These are phyloP conservation scores for Ophiocordyceps australis DNA, from an alignment of 2,329 filamentous ascomycete genomes.

Conservation along the genomic window DNA sequence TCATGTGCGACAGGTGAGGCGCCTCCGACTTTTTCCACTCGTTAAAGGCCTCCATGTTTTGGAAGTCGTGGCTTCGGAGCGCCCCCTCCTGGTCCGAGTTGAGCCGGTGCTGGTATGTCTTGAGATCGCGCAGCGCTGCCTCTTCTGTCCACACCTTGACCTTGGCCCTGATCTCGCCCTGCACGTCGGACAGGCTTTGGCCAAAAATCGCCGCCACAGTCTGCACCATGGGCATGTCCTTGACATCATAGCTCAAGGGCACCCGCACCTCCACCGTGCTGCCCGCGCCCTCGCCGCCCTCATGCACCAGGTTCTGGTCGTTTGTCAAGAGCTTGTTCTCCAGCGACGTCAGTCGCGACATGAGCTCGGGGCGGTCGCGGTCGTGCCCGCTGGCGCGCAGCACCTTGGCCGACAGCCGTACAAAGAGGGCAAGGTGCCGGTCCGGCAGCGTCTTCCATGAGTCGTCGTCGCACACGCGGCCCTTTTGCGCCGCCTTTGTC, in stretches of 20 bases:
- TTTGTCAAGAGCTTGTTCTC: conserved; percentile 90
- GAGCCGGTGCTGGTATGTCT: conserved; percentile 79
- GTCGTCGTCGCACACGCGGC: conserved; percentile 60
- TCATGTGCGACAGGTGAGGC: conserved; percentile 79
- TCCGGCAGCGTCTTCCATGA: conserved; percentile 85
- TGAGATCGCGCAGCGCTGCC: conserved; percentile 77
- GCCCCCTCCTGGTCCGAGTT: conserved; percentile 65
- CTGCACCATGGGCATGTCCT: conserved; percentile 90
- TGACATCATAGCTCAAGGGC: conserved; percentile 78
- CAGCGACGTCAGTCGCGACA: conserved; percentile 57
- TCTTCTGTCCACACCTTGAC: conserved; percentile 77
- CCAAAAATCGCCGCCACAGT: conserved; percentile 77
- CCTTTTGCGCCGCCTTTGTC: conserved; percentile 67
- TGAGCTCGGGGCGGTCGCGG: conserved; percentile 70
- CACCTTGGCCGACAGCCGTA: conserved; percentile 66
- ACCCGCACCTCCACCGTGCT: conserved; percentile 61
- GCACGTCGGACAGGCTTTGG: conserved; percentile 58
- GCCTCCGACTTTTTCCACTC: conserved; percentile 83
- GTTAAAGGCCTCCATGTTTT: conserved; percentile 72
- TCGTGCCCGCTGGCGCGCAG: conserved; percentile 73
- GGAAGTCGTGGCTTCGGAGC: conserved; percentile 71
- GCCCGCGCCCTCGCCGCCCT: conserved; percentile 14
- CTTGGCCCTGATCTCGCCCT: conserved; percentile 73
- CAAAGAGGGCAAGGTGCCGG: conserved; percentile 84
- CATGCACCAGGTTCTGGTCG: conserved; percentile 58